Base-by-base conservation (phyloP, 1,139 yeast species). In the Kurtzmaniella quercitrusa region DNA sequence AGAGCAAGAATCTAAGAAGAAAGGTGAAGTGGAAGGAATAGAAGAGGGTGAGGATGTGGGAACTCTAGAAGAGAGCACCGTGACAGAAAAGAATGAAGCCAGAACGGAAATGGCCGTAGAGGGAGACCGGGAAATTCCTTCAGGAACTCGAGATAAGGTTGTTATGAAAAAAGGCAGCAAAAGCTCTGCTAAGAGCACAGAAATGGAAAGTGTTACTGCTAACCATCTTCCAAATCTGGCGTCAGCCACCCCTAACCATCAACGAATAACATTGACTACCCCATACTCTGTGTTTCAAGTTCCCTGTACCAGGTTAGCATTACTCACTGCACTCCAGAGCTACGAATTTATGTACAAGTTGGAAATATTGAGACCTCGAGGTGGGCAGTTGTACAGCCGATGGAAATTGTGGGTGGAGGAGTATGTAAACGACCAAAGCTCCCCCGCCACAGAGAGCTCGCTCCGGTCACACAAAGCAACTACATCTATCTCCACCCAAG, bases 331-430 rank as follows among this genome's bases (percentile, higher is more conserved):
- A 9, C 44, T 46, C 27, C 59, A 60, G 40, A 45, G 39, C 10
- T 39, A 42, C 2, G 52, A 54, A 1, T 50, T 55, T 31, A 41
- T 44, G 12, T 43, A 44, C 16, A 52, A 52, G 38, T 44, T 51
- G 19, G 39, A 42, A 16, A 36, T 40, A n/a, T 44, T 56, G 12
- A 53, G 50, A 41, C 40, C 38, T 1, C 37, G 44, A 12, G 42
- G 43, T 12, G 56, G 56, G 31, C 54, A 53, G 3, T 52, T 54
- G 12, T 58, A 57, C 38, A 55, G 46, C 41, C 51, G 51, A 16
- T 60, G 65, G 65, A 45, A 44, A 2, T 42, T 56, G 3, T 58
- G 57, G 57, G 11, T 40, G 7, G 43, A 45, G 8, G 24, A 38
- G 12, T 33, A 44, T 6, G 42, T 37, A 9, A 23, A 44, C 4